These are phyloP conservation scores for Fusarium paranaense DNA, from an alignment of 2,329 filamentous ascomycete species.

Conservation along the genomic window DNA sequence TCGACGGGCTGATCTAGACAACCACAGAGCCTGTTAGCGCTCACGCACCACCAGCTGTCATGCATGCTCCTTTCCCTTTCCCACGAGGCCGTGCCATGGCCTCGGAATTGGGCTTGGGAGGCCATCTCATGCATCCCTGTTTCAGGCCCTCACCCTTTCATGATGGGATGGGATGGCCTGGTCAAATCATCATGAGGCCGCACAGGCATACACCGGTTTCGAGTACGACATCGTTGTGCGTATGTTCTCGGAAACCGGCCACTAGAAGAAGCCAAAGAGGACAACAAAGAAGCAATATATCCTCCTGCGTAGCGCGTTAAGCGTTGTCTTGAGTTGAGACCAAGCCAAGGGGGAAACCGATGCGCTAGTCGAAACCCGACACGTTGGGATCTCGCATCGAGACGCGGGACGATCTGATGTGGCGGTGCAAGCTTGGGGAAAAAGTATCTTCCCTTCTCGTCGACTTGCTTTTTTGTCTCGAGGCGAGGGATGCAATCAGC, in stretches of 20 bases:
- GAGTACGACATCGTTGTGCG: neutral
- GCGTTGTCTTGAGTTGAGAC: neutral
- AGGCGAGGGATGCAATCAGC: slow-evolving; percentile 6
- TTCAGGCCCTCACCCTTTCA: slow-evolving; percentile 36
- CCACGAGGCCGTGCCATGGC: slow-evolving; percentile 15
- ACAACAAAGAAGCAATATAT: neutral
- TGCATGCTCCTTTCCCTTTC: slow-evolving; percentile 13
- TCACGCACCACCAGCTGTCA: slow-evolving; percentile 28
- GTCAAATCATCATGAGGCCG: slow-evolving; percentile 12
- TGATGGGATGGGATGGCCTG: slow-evolving; percentile 11
- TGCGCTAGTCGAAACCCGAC: slow-evolving; percentile 20
- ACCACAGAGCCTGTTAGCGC: slow-evolving; percentile 29
- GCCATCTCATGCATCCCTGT: slow-evolving; percentile 29
- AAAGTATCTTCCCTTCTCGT: slow-evolving; percentile 14
- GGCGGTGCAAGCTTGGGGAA: slow-evolving; percentile 26
- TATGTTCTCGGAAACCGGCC: neutral
- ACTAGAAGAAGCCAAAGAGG: neutral
- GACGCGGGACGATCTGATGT: slow-evolving; percentile 40
- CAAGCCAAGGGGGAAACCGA: neutral
- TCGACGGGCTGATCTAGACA: slow-evolving; percentile 15
- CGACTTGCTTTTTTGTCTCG: slow-evolving; percentile 2
- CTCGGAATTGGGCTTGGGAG: slow-evolving; percentile 14
- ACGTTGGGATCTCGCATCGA: slow-evolving; percentile 36
- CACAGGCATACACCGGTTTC: neutral
- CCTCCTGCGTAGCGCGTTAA: neutral